Base-by-base conservation (phyloP, 306 rosid species). In the Cucurbita moschata region DNA sequence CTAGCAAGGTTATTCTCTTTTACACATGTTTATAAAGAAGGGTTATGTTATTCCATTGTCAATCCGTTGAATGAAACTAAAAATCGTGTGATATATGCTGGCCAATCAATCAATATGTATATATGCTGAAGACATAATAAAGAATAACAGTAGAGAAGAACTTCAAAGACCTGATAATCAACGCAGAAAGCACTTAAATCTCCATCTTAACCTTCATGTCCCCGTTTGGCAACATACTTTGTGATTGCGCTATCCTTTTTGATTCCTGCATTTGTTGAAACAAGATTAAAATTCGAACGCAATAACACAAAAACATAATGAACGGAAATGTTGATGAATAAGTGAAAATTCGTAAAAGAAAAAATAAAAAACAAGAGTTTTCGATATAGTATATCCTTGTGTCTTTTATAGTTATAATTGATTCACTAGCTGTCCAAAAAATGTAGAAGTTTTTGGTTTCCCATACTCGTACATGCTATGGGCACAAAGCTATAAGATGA, bases 181-280 rank as follows among this genome's bases (percentile, higher is more conserved):
- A 18, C 60, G 26, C 51, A 54, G 55, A 15, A 21, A 11, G 21
- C 73, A 73, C 59, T 83, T 76, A 93, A 66, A 80, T 83, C 86
- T 93, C 96, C 5, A 81, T 44, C 78, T 90, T 85, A 69, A 88
- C 90, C 85, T 91, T 90, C 83, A 81, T 75, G 79, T 93, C 96
- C 74, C 98, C 98, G 80, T 93, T 90, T 39, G 96, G 89, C 16
- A 90, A 79, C 70, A 49, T 81, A 79, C 81, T 87, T 68, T 88
- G 98, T 55, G 92, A 84, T 73, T 90, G 96, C 19, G 89, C 91
- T 53, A 82, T 83, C 72, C 91, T 87, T 82, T 93, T 90, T 75
- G 78, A 58, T 79, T 93, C 97, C 98, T 93, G 87, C 79, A 86
- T 50, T 39, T 59, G 19, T 42, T 19, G 10, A 38, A 43, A 65